Percentiles rank a stretch among this genome's conserved stretches.
These are phyloP conservation scores for Aspergillus campestris DNA, from an alignment of 495 filamentous ascomycete genomes.

Conservation along the genomic window DNA sequence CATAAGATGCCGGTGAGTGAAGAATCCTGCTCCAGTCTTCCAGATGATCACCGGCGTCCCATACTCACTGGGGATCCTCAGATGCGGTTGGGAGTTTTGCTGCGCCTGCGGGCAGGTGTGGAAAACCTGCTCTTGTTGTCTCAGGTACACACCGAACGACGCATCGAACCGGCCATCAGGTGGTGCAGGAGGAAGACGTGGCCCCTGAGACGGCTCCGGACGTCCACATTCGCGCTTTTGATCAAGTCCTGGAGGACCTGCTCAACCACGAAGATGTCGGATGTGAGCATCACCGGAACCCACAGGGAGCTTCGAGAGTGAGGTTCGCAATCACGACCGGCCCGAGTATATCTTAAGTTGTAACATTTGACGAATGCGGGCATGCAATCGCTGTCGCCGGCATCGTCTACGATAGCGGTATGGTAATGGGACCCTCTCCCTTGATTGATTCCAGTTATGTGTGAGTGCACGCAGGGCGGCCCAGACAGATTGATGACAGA, in stretches of 20 bases:
- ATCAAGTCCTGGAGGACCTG: slow-evolving; percentile 2
- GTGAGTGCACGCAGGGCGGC: too few species aligned
- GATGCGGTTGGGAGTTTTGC: slow-evolving; percentile 10
- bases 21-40: background rate
- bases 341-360: slow-evolving; percentile 11
- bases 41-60: background rate
- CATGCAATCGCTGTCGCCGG: slow-evolving; percentile 8
- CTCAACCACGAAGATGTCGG: slow-evolving; percentile 5
- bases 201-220: background rate
- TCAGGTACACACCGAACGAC: background rate
- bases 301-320: slow-evolving; percentile 11
- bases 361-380: slow-evolving; percentile 5
- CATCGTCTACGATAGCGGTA: slow-evolving; percentile 1
- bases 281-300: slow-evolving; percentile 6
- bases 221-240: background rate
- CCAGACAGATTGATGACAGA: too few species aligned
- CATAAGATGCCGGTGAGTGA: slow-evolving; percentile 14
- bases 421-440: too few species aligned
- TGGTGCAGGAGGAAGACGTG: background rate
- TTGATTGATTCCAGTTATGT: too few species aligned
- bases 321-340: slow-evolving; percentile 2
- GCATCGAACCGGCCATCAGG: background rate
- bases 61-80: background rate
- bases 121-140: background rate
- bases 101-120: slow-evolving; percentile 3